Evolutionary conservation across 2,329 filamentous ascomycete genomes (phyloP).

Genomic region (Fusarium praegraminearum): DNA sequence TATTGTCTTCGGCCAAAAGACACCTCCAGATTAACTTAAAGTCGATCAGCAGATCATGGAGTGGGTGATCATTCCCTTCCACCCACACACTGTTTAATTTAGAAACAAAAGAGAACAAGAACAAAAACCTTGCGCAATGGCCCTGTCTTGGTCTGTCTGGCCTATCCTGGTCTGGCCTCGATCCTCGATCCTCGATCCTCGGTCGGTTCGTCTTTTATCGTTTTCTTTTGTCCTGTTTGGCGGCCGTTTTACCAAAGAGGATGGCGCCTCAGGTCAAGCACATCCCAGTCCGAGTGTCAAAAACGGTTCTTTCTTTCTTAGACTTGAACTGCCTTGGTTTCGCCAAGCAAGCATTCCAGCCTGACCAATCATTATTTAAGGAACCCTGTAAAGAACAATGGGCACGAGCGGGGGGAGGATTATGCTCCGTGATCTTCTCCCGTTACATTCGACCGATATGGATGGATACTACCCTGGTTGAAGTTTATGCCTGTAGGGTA

Average conservation of each 20-base stretch:
- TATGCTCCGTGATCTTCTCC: constrained; percentile 14
- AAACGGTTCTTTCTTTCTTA: constrained; percentile 20
- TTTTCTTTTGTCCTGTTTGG: constrained; percentile 2
- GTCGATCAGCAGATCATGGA: neutral
- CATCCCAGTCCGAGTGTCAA: neutral
- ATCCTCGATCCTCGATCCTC: neutral
- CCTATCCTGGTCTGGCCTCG: neutral
- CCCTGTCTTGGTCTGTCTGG: neutral
- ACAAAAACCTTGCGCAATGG: constrained; percentile 7
- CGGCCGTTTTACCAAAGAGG: constrained; percentile 26
- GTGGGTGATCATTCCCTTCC: constrained; percentile 12
- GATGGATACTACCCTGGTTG: neutral
- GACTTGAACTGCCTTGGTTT: constrained; percentile 17
- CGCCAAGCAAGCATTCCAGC: constrained; percentile 33
- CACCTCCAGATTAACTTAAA: constrained; percentile 23
- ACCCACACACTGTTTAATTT: constrained; percentile 7
- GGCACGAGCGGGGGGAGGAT: constrained; percentile 16
- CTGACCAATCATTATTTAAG: constrained; percentile 24
- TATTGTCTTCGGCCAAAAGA: constrained; percentile 16
- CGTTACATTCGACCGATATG: constrained; percentile 19
- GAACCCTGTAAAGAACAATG: constrained; percentile 24
- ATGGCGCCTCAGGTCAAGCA: neutral
- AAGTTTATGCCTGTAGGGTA: constrained; percentile 7
- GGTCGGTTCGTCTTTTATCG: neutral
- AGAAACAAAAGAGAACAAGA: neutral